Evolutionary conservation across 177 flowering plant species (phyloP).

Genomic region (Vitis hybrid): DNA sequence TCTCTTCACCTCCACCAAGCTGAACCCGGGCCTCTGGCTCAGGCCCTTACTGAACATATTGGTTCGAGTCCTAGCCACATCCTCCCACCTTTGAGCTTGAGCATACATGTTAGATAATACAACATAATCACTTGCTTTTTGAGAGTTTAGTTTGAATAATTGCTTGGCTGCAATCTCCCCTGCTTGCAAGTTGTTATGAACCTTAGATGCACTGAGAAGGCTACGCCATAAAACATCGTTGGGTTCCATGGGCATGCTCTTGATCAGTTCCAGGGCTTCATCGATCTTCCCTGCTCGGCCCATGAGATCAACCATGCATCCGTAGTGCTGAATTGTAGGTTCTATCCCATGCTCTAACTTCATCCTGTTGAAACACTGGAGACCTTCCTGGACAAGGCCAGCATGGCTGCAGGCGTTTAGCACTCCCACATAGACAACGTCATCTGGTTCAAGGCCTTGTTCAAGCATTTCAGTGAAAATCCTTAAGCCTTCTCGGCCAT

Average conservation of each 20-base stretch:
- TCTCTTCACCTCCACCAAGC: slow-evolving; percentile 60
- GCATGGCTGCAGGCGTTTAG: slow-evolving; percentile 75
- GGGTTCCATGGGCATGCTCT: slow-evolving; percentile 65
- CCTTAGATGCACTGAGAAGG: slow-evolving; percentile 67
- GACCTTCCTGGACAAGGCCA: slow-evolving; percentile 69
- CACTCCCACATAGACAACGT: slow-evolving; percentile 61
- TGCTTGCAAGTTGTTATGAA: slow-evolving; percentile 46
- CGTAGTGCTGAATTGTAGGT: slow-evolving; percentile 76
- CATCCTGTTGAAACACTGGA: slow-evolving; percentile 53
- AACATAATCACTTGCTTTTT: slow-evolving; percentile 56
- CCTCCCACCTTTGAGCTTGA: slow-evolving; percentile 54
- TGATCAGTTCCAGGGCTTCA: slow-evolving; percentile 66
- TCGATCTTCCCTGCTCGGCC: slow-evolving; percentile 65
- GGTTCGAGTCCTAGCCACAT: slow-evolving; percentile 37
- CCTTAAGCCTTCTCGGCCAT: slow-evolving; percentile 48
- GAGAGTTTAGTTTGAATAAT: slow-evolving; percentile 33
- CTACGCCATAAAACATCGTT: slow-evolving; percentile 77
- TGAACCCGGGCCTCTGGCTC: slow-evolving; percentile 53
- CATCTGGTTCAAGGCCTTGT: slow-evolving; percentile 61
- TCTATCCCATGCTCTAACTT: slow-evolving; percentile 52
- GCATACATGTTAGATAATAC: slow-evolving; percentile 67
- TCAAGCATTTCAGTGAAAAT: slow-evolving; percentile 60
- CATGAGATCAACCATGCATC: slow-evolving; percentile 81
- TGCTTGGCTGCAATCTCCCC: slow-evolving; percentile 56
- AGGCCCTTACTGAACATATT: slow-evolving; percentile 41